A percentile compares a stretch with the other conserved stretches of the same genome.
Conservation (phyloP, 306 rosid genomes). For the Oxytropis ochrocephala region DNA sequence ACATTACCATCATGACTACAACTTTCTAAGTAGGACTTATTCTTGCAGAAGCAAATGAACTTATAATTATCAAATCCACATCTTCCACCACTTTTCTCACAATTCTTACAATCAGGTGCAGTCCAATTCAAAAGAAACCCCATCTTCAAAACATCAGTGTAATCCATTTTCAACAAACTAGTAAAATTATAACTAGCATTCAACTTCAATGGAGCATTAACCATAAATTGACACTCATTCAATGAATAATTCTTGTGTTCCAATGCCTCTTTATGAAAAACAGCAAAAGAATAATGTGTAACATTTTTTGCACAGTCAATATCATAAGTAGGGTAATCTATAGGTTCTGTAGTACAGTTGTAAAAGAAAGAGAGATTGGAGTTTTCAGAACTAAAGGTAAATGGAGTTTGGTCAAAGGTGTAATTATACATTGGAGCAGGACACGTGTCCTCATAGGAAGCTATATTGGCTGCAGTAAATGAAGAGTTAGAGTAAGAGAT, state of each 20-base stretch:
- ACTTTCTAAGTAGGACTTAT: slow-evolving; percentile 31
- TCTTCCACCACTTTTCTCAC: slow-evolving; percentile 53
- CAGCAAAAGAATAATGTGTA: slow-evolving; percentile 44
- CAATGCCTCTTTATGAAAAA: slow-evolving; percentile 42
- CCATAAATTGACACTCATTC: slow-evolving; percentile 38
- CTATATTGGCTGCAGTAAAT: slow-evolving; percentile 31
- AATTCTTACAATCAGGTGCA: slow-evolving; percentile 39
- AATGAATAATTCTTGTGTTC: slow-evolving; percentile 27
- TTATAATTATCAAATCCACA: slow-evolving; percentile 44
- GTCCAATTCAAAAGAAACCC: slow-evolving; percentile 63
- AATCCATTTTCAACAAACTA: slow-evolving; percentile 33
- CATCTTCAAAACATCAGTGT: slow-evolving; percentile 46
- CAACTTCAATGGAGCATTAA: slow-evolving; percentile 32
- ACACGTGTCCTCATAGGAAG: slow-evolving; percentile 26
- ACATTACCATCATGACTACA: slow-evolving; percentile 27
- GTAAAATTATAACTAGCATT: slow-evolving; percentile 2
- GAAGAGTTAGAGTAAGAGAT: slow-evolving; percentile 48
- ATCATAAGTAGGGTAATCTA: slow-evolving; percentile 20
- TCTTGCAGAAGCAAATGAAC: slow-evolving; percentile 50
- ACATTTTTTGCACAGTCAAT: slow-evolving; percentile 42
- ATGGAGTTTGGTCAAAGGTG: slow-evolving; percentile 44
- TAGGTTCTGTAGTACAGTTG: slow-evolving; percentile 43
- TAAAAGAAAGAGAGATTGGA: slow-evolving; percentile 46
- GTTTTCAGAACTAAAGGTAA: slow-evolving; percentile 24
- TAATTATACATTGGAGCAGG: slow-evolving; percentile 47